Conservation (phyloP, 108 stramenopile species). For the Epithemia pelagica region DNA sequence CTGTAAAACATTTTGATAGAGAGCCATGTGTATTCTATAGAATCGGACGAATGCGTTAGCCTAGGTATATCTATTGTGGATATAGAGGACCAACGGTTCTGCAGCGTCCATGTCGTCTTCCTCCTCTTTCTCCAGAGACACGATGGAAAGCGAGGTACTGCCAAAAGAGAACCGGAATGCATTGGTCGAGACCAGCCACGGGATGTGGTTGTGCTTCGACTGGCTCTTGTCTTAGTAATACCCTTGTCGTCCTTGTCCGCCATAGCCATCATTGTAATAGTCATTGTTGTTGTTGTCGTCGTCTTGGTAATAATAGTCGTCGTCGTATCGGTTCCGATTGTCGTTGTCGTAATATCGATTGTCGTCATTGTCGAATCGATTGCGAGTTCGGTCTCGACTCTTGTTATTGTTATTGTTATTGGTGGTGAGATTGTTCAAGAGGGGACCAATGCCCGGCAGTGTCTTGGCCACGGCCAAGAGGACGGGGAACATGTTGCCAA, state of each 20-base stretch:
- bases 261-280: background rate
- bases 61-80: too few relatives aligned
- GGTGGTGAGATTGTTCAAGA: constrained; percentile 25
- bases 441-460: constrained; percentile 66
- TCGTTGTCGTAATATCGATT: constrained; percentile 24
- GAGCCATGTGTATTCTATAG: too few relatives aligned
- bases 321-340: constrained; percentile 6
- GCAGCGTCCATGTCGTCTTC: too few relatives aligned
- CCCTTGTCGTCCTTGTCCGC: too few relatives aligned
- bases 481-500: constrained; percentile 90
- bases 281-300: constrained; percentile 8
- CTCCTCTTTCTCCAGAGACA: too few relatives aligned
- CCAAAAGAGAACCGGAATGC: too few relatives aligned
- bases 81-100: too few relatives aligned
- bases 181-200: too few relatives aligned
- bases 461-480: constrained; percentile 55
- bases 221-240: too few relatives aligned
- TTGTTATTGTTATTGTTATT: background rate
- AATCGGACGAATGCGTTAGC: too few relatives aligned
- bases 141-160: too few relatives aligned
- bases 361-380: background rate
- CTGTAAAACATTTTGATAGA: background rate
- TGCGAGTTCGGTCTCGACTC: background rate
- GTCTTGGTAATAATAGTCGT: constrained; percentile 9
- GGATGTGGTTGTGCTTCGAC: too few relatives aligned